A percentile compares a stretch with the other conserved stretches of the same genome.
These are phyloP conservation scores for Paraconiothyrium brasiliense DNA, from an alignment of 2,329 filamentous ascomycete species.

Conservation along the genomic window DNA sequence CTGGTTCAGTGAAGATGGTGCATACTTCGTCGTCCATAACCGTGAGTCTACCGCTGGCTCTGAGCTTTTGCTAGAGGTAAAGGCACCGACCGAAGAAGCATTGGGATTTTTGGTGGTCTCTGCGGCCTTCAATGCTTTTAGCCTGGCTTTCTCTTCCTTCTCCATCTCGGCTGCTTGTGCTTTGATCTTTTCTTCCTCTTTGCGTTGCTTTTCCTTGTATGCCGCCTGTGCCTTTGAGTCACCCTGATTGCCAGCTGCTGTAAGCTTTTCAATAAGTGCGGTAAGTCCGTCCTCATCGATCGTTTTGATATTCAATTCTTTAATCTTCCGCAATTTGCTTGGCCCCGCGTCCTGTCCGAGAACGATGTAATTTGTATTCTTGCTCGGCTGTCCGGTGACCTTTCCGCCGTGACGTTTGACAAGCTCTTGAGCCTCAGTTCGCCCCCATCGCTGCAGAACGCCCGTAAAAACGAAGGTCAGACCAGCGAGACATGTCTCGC, in stretches of 20 bases:
- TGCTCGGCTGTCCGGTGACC: conserved; percentile 83
- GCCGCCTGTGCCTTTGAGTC: conserved; percentile 88
- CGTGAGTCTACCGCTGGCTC: conserved; percentile 43
- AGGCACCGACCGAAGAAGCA: conserved; percentile 40
- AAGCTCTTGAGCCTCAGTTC: conserved; percentile 84
- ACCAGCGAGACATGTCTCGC: conserved; percentile 88
- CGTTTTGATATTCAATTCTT: conserved; percentile 80
- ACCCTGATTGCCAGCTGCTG: conserved; percentile 77
- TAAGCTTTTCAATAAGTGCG: conserved; percentile 80
- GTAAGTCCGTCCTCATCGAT: conserved; percentile 95
- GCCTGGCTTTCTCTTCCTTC: conserved; percentile 81
- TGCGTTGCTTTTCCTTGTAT: conserved; percentile 82
- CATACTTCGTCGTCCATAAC: conserved; percentile 95
- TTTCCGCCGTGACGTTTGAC: conserved; percentile 96
- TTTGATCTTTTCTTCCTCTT: conserved; percentile 83
- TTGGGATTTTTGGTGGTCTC: conserved; percentile 48
- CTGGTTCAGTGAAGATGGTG: conserved; percentile 81
- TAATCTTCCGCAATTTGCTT: conserved; percentile 89
- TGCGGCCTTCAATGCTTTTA: conserved; percentile 57
- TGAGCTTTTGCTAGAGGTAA: conserved; percentile 30
- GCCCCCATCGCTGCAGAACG: conserved; percentile 78
- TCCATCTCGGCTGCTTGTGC: conserved; percentile 87
- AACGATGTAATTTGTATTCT: conserved; percentile 93
- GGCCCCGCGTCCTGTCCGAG: conserved; percentile 91
- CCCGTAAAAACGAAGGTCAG: conserved; percentile 96